phyloP scores from a whole-genome alignment of 2,329 filamentous ascomycete genomes.

The Cadophora sp. region DNA sequence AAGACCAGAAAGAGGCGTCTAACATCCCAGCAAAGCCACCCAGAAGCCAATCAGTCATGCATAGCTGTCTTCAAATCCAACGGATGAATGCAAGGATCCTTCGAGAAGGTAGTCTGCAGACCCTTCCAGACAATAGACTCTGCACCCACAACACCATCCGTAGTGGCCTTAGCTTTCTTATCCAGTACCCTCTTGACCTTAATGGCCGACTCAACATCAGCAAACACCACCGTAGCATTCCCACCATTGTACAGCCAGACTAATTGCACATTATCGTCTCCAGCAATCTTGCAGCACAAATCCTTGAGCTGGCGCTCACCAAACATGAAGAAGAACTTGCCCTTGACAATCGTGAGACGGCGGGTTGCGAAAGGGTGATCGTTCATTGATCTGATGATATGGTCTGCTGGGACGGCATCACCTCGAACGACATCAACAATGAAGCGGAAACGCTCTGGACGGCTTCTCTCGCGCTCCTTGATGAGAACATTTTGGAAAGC shows the following conservation, averaged over 20 bases:
- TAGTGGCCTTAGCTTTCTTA: constrained; percentile 22
- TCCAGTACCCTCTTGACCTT: constrained; percentile 41
- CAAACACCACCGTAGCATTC: constrained; percentile 44
- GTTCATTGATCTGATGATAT: constrained; percentile 38
- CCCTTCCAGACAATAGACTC: constrained; percentile 34
- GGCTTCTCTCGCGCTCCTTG: constrained; percentile 31
- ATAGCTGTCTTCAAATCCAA: constrained; percentile 34
- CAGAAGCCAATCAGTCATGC: constrained; percentile 16
- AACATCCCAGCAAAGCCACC: not conserved
- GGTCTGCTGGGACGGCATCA: constrained; percentile 36
- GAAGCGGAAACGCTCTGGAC: constrained; percentile 39
- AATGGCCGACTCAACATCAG: constrained; percentile 39
- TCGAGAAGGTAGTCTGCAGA: constrained; percentile 39
- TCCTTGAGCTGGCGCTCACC: constrained; percentile 34
- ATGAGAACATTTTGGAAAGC: constrained; percentile 33
- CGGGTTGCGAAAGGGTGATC: constrained; percentile 38
- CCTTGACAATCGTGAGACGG: constrained; percentile 44
- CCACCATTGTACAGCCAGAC: constrained; percentile 44
- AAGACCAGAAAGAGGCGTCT: not conserved
- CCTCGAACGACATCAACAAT: constrained; percentile 37
- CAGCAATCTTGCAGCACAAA: constrained; percentile 39
- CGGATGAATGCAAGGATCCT: constrained; percentile 39
- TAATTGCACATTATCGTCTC: constrained; percentile 38
- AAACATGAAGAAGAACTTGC: constrained; percentile 43
- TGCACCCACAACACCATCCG: constrained; percentile 15